Base-by-base conservation (phyloP, 495 filamentous ascomycete species). In the Schizothecium vesticola region DNA sequence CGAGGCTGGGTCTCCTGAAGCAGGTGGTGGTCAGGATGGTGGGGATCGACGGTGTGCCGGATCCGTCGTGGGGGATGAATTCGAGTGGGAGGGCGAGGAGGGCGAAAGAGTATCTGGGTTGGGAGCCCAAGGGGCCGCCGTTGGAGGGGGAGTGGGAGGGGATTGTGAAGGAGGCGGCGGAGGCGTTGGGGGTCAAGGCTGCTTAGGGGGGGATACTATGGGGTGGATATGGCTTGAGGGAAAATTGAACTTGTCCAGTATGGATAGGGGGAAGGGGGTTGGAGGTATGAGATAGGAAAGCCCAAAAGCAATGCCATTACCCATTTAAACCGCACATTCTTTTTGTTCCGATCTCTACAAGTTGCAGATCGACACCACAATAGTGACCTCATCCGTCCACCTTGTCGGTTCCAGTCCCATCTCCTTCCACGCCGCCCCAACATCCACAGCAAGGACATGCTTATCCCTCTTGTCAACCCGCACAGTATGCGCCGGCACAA, bases 381-480 rank as follows among this genome's bases (percentile, higher is more conserved):
- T 77, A 76, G 91, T 88, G 21, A 97, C 82, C 56, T 85, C 82
- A 31, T 97, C 93, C 71, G 96, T 97, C 61, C 87, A 90, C 91
- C 92, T 96, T 21, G 91, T 88, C 43, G 86, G 82, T 68, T 88
- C 74, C 55, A 95, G 77, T 0, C 84, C 86, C 83, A 94, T 83
- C 70, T 89, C 86, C 26, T 86, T 87, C 92, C 93, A 98, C 3
- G 95, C 95, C 33, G 75, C 78, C 66, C 88, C 86, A 9, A 93
- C 74, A 82, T 98, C 91, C 28, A 98, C 84, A 56, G 90, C 87
- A 28, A 99, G 77, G 9, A 99, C 85, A 68, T 83, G 86, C 0
- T 71, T 66, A 57, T 86, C 80, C 2, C 77, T 76, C 51, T 83
- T 79, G 67, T 85, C 89, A 67, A 87, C 83, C 22, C 70, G 78